These are phyloP conservation scores for Marasmius oreades DNA, from an alignment of 1,284 basidiomycete species.

Conservation along the genomic window DNA sequence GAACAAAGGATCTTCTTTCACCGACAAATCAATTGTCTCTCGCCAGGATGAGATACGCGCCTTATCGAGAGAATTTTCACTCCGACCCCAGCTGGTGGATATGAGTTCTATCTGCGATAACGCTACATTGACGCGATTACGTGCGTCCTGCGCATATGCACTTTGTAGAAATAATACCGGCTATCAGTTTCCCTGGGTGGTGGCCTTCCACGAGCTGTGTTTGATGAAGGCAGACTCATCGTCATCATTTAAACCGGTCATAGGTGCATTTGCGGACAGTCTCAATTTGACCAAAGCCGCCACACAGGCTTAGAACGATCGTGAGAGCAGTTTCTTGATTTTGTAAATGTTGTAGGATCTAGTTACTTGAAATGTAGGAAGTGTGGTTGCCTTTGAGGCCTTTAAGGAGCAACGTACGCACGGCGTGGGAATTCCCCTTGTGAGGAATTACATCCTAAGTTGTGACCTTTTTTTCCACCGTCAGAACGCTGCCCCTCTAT, in stretches of 20 bases:
- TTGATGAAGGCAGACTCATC: neutral
- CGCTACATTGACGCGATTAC: constrained; percentile 3
- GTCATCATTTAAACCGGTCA: neutral
- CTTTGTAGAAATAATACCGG: neutral
- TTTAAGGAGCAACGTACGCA: no score
- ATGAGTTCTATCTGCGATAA: constrained; percentile 5
- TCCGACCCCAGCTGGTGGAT: constrained; percentile 3
- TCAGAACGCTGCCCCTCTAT: no score
- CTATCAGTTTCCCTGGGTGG: neutral
- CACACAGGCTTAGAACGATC: neutral
- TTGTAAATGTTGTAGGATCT: no score
- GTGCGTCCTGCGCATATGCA: constrained; percentile 11
- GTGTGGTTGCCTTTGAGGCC: no score
- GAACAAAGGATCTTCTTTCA: constrained; percentile 20
- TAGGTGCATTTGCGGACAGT: neutral
- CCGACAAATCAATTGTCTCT: constrained; percentile 30
- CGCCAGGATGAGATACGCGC: constrained; percentile 37
- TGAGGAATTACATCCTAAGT: no score
- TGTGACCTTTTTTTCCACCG: no score
- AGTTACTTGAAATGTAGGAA: no score
- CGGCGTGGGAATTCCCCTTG: no score
- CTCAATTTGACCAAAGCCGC: neutral
- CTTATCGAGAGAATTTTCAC: constrained; percentile 30
- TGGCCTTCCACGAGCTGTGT: neutral
- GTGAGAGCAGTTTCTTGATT: no score